These are phyloP conservation scores for Parafenestella ontariensis DNA, from an alignment of 2,329 filamentous ascomycete genomes.

Conservation along the genomic window DNA sequence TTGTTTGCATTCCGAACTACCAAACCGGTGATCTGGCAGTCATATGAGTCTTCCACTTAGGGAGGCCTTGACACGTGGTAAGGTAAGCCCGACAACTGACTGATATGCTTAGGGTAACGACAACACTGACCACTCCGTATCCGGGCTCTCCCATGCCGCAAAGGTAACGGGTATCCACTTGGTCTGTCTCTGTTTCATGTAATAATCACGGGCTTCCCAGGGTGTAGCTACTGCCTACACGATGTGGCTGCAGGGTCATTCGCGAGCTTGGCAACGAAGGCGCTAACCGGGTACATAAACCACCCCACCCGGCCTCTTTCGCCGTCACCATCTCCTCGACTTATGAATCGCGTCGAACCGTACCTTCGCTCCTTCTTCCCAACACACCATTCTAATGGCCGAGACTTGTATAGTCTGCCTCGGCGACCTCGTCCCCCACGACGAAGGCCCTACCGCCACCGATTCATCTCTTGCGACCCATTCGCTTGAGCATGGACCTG, in stretches of 20 bases:
- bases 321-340: conserved; percentile 40
- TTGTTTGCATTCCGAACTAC: conserved; percentile 41
- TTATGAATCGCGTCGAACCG: conserved; percentile 43
- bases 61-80: conserved; percentile 42
- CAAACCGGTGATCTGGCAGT: conserved; percentile 31
- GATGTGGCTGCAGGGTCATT: conserved; percentile 23
- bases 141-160: conserved; percentile 3
- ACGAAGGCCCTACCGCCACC: conserved; percentile 51
- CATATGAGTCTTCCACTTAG: conserved; percentile 33
- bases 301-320: conserved; percentile 34
- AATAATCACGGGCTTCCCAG: conserved; percentile 21
- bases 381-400: conserved; percentile 58
- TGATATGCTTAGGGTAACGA: conserved; percentile 15
- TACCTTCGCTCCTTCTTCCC: conserved; percentile 26
- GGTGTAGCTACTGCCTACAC: conserved; percentile 20
- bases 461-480: conserved; percentile 32
- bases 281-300: conserved; percentile 32
- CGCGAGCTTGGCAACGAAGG: conserved; percentile 18
- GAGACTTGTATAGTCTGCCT: conserved; percentile 76
- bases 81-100: conserved; percentile 32
- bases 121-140: conserved; percentile 7
- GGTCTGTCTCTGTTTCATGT: conserved; percentile 5
- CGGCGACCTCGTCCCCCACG: conserved; percentile 69
- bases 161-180: conserved; percentile 8
- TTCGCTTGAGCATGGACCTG: conserved; percentile 36